Evolutionary conservation across 371 early-diverging fungal genomes (phyloP), one percentile per base, ranked within the genome.

Genomic region (Mortierella sp.): DNA sequence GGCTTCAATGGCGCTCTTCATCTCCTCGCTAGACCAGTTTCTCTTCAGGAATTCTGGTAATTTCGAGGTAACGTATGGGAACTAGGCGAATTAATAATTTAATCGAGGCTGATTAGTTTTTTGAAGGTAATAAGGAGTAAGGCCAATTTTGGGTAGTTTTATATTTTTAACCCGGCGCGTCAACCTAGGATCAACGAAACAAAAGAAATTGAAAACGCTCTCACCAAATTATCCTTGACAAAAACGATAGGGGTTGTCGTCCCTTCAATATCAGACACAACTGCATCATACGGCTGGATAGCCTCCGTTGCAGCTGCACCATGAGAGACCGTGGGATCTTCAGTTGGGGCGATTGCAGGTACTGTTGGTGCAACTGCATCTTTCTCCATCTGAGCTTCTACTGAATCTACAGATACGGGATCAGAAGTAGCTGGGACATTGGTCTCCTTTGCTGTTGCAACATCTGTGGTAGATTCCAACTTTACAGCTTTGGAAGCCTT

Each of bases 201-300:
- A 31, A 34, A 49, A 26, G 56, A 59, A n/a, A 51, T 28, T 23
- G 12, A 60, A 51, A 64, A 31, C 49, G 9, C 26, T 58, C 64
- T 54, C 82, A 91, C 91, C 82, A 98, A 84, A 23, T 86, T 87
- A 61, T 96, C 95, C 78, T 96, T 94, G 22, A 98, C 97, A 88
- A 97, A 98, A 13, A 96, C 91, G 57, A 98, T 96, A 28, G 97
- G 95, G 3, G 97, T 96, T n/a, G 97, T 97, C 6, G 98, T 98
- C 28, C 98, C 97, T 82, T 98, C 97, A 74, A 97, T 95, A 72
- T 97, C 96, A 31, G 94, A 84, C 57, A 97, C 83, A 45, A 94
- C 87, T 26, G 84, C 85, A 62, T 88, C 84, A 73, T 88, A 91
- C 5, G 77, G 59, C 23, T 68, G 68, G 60, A 82, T 54, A 19